Base-by-base conservation (phyloP, 345 rosid species). In the Diplotaxis tenuifolia region DNA sequence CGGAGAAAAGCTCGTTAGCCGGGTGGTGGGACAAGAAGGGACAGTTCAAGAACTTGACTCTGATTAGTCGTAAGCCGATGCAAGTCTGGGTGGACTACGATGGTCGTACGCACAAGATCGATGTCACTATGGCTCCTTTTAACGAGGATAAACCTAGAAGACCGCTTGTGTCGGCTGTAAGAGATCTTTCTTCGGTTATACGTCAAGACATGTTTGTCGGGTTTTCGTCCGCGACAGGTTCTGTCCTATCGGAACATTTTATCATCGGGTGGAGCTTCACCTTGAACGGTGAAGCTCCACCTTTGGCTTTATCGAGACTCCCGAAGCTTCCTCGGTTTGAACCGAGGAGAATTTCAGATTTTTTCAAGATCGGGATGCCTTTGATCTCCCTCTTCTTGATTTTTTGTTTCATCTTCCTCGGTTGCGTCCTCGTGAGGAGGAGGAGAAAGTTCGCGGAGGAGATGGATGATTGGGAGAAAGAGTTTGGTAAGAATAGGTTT, bases 11-110 rank as follows among this genome's bases (percentile, higher is more conserved):
- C n/a, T 55, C 60, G 7, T 11, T n/a, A 6, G 60, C 60, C n/a
- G 60, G 60, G 29, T 55, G 60, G 60, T 55, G 60, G 60, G 60
- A 55, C 9, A n/a, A 55, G 60, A 55, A 55, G n/a, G 60, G 31
- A 7, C 18, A 22, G 4, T 21, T 55, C 60, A 22, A 55, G 31
- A 55, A 55, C 9, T 31, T 55, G 16, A 55, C 1, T 55, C n/a
- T n/a, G n/a, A n/a, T n/a, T n/a, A n/a, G n/a, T n/a, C n/a, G n/a
- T n/a, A n/a, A n/a, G n/a, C n/a, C 60, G 60, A 55, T 55, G 60
- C 60, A 55, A 22, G 60, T 55, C 27, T 55, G 60, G 60, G 31
- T 55, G 9, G 60, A 55, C n/a, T 55, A 55, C 16, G 7, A 55
- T 7, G 60, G 60, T 22, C 31, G 16, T 14, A 5, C 31, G 9